phyloP scores from a whole-genome alignment of 2,329 filamentous ascomycete genomes.

The Zymoseptoria passerinii region DNA sequence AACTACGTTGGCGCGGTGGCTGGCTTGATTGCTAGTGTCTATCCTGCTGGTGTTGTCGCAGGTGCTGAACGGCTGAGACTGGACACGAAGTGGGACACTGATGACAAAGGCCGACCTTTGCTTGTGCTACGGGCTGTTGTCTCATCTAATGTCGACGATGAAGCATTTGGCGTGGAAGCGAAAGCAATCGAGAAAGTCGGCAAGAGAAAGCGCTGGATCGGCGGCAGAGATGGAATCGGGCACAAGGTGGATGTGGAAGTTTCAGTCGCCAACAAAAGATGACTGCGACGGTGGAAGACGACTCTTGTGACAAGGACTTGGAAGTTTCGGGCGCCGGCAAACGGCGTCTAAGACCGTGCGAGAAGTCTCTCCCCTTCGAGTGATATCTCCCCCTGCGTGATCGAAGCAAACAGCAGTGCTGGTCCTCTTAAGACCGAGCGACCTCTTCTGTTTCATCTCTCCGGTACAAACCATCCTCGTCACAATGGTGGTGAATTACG shows the following conservation, averaged over 20 bases:
- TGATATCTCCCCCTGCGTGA: background rate
- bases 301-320: background rate
- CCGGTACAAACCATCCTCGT: background rate
- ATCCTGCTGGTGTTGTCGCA: conserved; percentile 49
- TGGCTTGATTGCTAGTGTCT: conserved; percentile 49
- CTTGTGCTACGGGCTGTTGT: conserved; percentile 36
- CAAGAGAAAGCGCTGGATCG: conserved; percentile 52
- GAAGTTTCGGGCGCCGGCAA: background rate
- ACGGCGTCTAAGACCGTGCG: background rate
- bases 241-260: conserved; percentile 33
- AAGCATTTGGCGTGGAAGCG: conserved; percentile 35
- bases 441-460: background rate
- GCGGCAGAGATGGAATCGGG: conserved; percentile 34
- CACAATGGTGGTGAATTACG: background rate
- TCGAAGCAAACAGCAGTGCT: background rate
- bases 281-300: background rate
- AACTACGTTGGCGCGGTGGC: conserved; percentile 55
- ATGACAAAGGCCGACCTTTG: conserved; percentile 36
- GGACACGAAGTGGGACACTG: conserved; percentile 35
- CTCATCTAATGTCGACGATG: conserved; percentile 34
- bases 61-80: conserved; percentile 36
- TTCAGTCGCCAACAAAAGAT: background rate
- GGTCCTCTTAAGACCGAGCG: background rate
- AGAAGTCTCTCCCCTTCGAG: background rate
- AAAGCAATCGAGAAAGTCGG: conserved; percentile 47